A percentile compares a stretch with the other conserved stretches of the same genome.
Conservation (phyloP, 1,139 yeast species). For the Hansenula anomala region DNA sequence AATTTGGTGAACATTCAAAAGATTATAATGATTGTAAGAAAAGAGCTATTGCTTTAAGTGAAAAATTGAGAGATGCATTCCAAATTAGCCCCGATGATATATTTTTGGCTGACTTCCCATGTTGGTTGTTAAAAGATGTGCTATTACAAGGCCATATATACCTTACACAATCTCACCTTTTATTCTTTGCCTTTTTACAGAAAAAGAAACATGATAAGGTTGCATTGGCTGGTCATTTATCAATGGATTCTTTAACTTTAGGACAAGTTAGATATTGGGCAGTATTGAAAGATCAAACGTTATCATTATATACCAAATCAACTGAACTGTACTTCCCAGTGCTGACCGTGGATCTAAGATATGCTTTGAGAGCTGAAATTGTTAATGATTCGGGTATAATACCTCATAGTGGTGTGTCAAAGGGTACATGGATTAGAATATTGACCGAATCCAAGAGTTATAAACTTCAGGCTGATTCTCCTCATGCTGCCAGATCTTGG, state of each 20-base stretch:
- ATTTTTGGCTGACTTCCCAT: slow-evolving; percentile 53
- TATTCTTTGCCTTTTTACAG: slow-evolving; percentile 84
- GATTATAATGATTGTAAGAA: slow-evolving; percentile 13
- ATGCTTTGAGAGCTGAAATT: slow-evolving; percentile 58
- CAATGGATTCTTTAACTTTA: slow-evolving; percentile 18
- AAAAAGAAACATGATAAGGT: slow-evolving; percentile 27
- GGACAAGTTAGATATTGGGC: slow-evolving; percentile 62
- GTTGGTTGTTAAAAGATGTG: slow-evolving; percentile 82
- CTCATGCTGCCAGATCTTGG: slow-evolving; percentile 76
- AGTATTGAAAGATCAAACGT: slow-evolving; percentile 61
- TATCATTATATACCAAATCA: slow-evolving; percentile 65
- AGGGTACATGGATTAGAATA: slow-evolving; percentile 47
- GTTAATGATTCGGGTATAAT: slow-evolving; percentile 16
- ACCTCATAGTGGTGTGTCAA: slow-evolving; percentile 15
- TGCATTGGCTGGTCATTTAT: slow-evolving; percentile 26
- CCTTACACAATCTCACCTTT: slow-evolving; percentile 56
- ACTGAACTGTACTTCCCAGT: slow-evolving; percentile 81
- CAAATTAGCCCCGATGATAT: slow-evolving; percentile 43
- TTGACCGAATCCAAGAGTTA: slow-evolving; percentile 56
- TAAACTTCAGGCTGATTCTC: slow-evolving; percentile 68
- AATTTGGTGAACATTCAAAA: slow-evolving; percentile 9
- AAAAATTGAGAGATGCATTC: slow-evolving; percentile 31
- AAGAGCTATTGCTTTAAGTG: slow-evolving; percentile 29
- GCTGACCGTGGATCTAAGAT: slow-evolving; percentile 65
- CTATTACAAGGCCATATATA: slow-evolving; percentile 82